Conservation (phyloP, 768 basidiomycete genomes). For the Pisolithus microcarpus region DNA sequence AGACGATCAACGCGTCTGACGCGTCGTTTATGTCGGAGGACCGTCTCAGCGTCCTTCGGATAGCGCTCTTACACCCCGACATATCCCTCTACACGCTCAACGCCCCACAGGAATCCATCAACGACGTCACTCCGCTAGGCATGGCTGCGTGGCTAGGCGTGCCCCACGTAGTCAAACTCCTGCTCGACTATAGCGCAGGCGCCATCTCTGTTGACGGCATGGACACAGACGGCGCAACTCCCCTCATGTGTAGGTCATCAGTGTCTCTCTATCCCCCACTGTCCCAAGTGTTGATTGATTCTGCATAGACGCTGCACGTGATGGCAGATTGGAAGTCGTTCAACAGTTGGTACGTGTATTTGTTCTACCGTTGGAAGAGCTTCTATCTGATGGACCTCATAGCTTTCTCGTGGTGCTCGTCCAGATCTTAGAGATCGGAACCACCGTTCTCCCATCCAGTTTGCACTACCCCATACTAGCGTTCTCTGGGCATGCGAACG, state of each 20-base stretch:
- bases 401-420: slow-evolving; percentile 60
- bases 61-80: slow-evolving; percentile 47
- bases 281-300: neutral
- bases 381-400: slow-evolving; percentile 5
- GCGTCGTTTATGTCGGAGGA: slow-evolving; percentile 55
- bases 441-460: slow-evolving; percentile 66
- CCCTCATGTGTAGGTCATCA: slow-evolving; percentile 69
- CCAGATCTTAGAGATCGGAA: slow-evolving; percentile 70
- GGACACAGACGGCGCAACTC: slow-evolving; percentile 70
- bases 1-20: slow-evolving; percentile 60
- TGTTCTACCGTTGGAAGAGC: neutral
- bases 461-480: slow-evolving; percentile 52
- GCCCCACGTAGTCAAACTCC: slow-evolving; percentile 48
- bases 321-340: slow-evolving; percentile 63
- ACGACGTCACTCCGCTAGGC: slow-evolving; percentile 69
- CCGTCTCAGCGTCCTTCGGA: slow-evolving; percentile 52
- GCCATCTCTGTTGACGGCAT: slow-evolving; percentile 65
- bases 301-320: slow-evolving; percentile 63
- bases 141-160: slow-evolving; percentile 75
- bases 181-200: slow-evolving; percentile 58
- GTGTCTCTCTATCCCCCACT: slow-evolving; percentile 1
- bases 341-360: slow-evolving; percentile 47
- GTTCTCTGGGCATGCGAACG: slow-evolving; percentile 68
- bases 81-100: slow-evolving; percentile 67
- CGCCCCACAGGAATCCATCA: slow-evolving; percentile 61